Evolutionary conservation across 805 yeast species (phyloP).

Genomic region (Pichia paraexigua): DNA sequence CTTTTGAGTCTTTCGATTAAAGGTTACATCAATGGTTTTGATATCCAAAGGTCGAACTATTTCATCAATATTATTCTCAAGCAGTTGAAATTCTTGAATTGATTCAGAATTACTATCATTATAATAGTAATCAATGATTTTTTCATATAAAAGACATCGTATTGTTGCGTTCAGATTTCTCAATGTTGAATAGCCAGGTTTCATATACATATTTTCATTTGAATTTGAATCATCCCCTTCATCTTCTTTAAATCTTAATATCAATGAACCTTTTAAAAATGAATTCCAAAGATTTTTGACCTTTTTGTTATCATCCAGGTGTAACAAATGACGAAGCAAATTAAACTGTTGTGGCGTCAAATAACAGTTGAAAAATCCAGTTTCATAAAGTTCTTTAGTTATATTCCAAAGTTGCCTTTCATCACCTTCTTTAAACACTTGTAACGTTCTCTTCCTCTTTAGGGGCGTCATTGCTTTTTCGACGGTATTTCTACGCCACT

Average conservation of each 20-base stretch:
- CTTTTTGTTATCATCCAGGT: constrained; percentile 18
- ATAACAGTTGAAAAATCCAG: constrained; percentile 38
- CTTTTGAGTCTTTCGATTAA: neutral
- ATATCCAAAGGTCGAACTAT: constrained; percentile 17
- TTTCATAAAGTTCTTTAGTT: constrained; percentile 29
- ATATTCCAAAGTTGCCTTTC: constrained; percentile 20
- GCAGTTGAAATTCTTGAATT: constrained; percentile 12
- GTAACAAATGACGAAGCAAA: constrained; percentile 39
- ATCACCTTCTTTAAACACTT: constrained; percentile 12
- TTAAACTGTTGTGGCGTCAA: constrained; percentile 50
- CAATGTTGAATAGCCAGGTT: constrained; percentile 39
- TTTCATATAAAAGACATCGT: constrained; percentile 65
- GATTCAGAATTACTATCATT: constrained; percentile 9
- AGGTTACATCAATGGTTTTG: neutral
- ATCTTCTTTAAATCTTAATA: constrained; percentile 20
- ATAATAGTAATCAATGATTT: constrained; percentile 42
- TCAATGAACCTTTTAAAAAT: constrained; percentile 36
- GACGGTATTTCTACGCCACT: neutral
- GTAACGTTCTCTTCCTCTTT: constrained; percentile 3
- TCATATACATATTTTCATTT: constrained; percentile 32
- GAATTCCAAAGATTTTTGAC: constrained; percentile 33
- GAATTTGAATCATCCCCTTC: constrained; percentile 22
- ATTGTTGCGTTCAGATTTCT: constrained; percentile 46
- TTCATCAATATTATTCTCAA: constrained; percentile 27
- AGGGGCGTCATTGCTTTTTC: neutral